A percentile compares a stretch with the other conserved stretches of the same genome.
These are phyloP conservation scores for Stephania japonica DNA, from an alignment of 164 flowering plant genomes.

Conservation along the genomic window DNA sequence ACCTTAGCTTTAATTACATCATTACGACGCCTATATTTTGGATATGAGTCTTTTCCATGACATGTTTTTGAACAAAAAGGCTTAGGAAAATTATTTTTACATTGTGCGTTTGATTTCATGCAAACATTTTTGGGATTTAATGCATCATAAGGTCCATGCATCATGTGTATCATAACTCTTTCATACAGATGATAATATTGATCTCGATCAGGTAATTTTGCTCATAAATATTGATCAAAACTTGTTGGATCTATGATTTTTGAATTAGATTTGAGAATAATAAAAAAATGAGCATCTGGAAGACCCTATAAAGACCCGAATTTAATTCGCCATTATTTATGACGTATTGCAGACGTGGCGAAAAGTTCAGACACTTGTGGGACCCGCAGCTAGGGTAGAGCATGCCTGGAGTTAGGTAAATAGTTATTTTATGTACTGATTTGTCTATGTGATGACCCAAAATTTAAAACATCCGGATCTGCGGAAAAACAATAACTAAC, in stretches of 20 bases:
- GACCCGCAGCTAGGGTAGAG: too few species aligned
- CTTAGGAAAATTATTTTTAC: background rate
- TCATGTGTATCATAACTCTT: background rate
- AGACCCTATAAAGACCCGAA: too few species aligned
- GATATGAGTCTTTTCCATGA: background rate
- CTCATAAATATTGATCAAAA: background rate
- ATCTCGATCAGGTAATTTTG: background rate
- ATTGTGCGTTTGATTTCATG: background rate
- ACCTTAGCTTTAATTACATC: background rate
- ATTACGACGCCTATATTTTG: background rate
- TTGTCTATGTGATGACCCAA: too few species aligned
- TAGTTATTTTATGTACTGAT: too few species aligned
- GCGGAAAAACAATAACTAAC: too few species aligned
- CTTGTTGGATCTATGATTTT: background rate
- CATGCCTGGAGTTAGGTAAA: too few species aligned
- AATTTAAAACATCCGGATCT: too few species aligned
- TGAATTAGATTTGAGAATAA: background rate
- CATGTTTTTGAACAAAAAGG: background rate
- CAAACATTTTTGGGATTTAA: background rate
- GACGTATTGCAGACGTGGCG: too few species aligned
- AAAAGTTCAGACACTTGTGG: too few species aligned
- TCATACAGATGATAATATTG: background rate
- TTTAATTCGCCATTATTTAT: too few species aligned
- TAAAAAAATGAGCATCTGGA: constrained; percentile 4
- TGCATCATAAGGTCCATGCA: background rate